Evolutionary conservation across 768 basidiomycete species (phyloP).

Genomic region (Hydnum rufescens): DNA sequence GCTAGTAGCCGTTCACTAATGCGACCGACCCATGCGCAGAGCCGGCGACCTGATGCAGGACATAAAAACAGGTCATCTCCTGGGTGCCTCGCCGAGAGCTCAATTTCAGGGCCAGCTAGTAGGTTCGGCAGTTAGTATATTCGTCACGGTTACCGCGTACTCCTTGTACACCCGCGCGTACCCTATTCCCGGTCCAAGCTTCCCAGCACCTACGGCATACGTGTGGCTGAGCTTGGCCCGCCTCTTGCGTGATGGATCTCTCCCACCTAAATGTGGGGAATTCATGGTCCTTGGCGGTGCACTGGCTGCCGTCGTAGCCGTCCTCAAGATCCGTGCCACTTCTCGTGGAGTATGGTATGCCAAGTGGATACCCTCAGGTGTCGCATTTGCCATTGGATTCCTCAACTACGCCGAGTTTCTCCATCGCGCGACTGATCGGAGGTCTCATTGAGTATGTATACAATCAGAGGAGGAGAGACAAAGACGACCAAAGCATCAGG

Average conservation of each 20-base stretch:
- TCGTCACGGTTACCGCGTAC: conserved; percentile 79
- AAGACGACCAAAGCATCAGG: conserved; percentile 25
- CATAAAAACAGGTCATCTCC: conserved; percentile 88
- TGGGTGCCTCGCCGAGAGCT: conserved; percentile 75
- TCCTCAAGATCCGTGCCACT: conserved; percentile 40
- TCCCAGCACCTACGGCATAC: conserved; percentile 87
- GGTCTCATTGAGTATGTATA: conserved; percentile 64
- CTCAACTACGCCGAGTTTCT: conserved; percentile 91
- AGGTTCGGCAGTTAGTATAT: conserved; percentile 69
- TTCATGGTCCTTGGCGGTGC: conserved; percentile 71
- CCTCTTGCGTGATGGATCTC: conserved; percentile 55
- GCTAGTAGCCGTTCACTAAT: background rate
- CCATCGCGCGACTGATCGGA: conserved; percentile 75
- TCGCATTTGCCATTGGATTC: conserved; percentile 91
- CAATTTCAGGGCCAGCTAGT: conserved; percentile 91
- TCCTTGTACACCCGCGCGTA: conserved; percentile 76
- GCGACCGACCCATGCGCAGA: conserved; percentile 30
- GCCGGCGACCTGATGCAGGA: conserved; percentile 99
- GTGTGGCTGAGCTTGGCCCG: conserved; percentile 75
- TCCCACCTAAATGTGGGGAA: conserved; percentile 49
- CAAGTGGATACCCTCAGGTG: conserved; percentile 78
- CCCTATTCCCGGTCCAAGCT: conserved; percentile 79
- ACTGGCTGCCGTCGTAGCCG: conserved; percentile 47
- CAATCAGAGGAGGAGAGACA: conserved; percentile 20
- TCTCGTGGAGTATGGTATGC: conserved; percentile 31